phyloP scores from a whole-genome alignment of 75 land plant species.

The Selaginella tamariscina region DNA sequence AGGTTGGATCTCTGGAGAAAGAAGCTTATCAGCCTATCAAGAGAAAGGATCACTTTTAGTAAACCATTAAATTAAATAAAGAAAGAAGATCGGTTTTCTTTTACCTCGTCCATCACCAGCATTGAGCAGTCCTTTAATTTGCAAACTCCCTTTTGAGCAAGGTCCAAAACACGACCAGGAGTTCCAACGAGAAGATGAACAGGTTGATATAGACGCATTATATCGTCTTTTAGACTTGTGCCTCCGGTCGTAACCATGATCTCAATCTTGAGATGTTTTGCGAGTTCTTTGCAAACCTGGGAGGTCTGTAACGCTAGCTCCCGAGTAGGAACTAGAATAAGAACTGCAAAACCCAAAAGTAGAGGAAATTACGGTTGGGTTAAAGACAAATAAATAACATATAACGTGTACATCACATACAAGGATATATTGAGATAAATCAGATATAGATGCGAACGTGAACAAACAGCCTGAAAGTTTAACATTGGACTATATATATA shows the following conservation, averaged over 20 bases:
- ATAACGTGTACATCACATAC: no score
- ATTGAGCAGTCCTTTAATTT: slow-evolving; percentile 66
- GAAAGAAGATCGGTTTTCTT: background rate
- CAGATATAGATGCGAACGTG: no score
- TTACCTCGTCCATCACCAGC: slow-evolving; percentile 96
- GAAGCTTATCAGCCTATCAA: slow-evolving; percentile 80
- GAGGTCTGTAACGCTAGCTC: slow-evolving; percentile 94
- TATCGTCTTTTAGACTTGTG: slow-evolving; percentile 86
- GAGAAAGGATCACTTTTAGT: background rate
- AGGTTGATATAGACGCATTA: slow-evolving; percentile 91
- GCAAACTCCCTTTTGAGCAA: slow-evolving; percentile 80
- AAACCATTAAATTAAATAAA: background rate
- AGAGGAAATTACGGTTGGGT: no score
- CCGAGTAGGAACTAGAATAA: slow-evolving; percentile 81
- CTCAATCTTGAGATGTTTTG: slow-evolving; percentile 73
- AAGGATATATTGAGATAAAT: no score
- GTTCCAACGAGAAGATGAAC: slow-evolving; percentile 95
- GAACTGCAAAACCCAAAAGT: no score
- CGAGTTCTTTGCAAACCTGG: slow-evolving; percentile 94
- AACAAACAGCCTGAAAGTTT: no score
- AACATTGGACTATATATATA: no score
- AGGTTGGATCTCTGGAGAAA: slow-evolving; percentile 92
- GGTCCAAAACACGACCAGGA: slow-evolving; percentile 84
- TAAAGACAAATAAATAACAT: no score
- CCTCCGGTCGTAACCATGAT: slow-evolving; percentile 96